Evolutionary conservation across 805 yeast species (phyloP), one percentile per base, ranked within the genome.

Genomic region (Candida orba): DNA sequence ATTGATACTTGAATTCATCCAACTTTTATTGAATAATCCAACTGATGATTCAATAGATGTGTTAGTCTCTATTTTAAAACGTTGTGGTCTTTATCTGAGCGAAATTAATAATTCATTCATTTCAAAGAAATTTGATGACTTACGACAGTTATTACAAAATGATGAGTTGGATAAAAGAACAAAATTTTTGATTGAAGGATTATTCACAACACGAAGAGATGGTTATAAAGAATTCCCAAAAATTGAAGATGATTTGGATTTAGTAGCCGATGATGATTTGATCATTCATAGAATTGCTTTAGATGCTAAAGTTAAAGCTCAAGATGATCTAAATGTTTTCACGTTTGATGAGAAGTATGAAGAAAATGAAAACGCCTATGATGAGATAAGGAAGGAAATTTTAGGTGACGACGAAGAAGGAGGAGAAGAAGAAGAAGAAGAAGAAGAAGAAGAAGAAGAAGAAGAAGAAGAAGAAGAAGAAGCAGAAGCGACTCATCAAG

Each of bases 181-280:
- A 4, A 76, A 68, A 44, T 64, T 60, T 40, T 52, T 67, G 49
- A 67, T 84, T 18, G 80, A 79, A 44, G 67, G 63, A 4, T 50
- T 84, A 12, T 72, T 86, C 48, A 68, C 69, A 38, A 50, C 66
- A n/a, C 63, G 84, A 36, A 67, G 73, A 51, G 63, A 59, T 4
- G 67, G 69, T 5, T 79, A 68, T 46, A 55, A 54, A 23, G 66
- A 65, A 3, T 58, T 53, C 34, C 72, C 72, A 5, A 51, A 63
- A 0, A 53, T 81, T 2, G 64, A 63, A 5, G 64, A 66, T 17
- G 77, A 65, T 4, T 63, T 82, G 23, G 89, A 82, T 59, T 58
- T 77, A 39, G 82, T 82, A 1, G 84, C 78, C 27, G 82, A 76
- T 17, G 81, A 78, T 0, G 89, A 82, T 46, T 72, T 70, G 44